Conservation (phyloP, 192 early-diverging fungal genomes). For the Rhizophlyctis rosea region DNA sequence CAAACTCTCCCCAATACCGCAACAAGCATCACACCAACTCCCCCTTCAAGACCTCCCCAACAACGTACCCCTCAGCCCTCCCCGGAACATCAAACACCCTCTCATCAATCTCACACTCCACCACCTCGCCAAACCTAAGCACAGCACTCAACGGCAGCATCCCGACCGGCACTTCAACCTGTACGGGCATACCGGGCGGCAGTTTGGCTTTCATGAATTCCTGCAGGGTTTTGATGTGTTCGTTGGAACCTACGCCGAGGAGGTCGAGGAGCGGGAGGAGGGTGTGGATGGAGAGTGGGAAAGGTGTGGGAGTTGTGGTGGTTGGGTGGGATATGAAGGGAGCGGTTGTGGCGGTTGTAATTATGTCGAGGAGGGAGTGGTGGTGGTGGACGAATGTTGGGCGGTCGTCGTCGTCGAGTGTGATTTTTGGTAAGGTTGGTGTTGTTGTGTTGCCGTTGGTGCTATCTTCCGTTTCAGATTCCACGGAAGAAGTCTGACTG, state of each 20-base stretch:
- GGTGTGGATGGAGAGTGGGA: slow-evolving; percentile 38
- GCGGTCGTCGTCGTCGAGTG: neutral
- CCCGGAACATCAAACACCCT: slow-evolving; percentile 40
- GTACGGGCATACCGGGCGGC: slow-evolving; percentile 48
- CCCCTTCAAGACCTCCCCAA: slow-evolving; percentile 40
- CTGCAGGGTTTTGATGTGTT: slow-evolving; percentile 38
- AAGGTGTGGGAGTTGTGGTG: no score
- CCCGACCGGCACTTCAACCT: slow-evolving; percentile 47
- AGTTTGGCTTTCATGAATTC: slow-evolving; percentile 41
- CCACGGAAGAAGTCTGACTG: no score
- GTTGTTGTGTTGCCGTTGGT: no score
- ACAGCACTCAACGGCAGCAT: slow-evolving; percentile 39
- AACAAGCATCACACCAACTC: no score
- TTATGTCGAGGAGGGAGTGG: no score
- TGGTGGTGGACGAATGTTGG: no score
- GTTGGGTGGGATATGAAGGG: no score
- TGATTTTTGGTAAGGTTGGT: no score
- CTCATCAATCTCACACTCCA: slow-evolving; percentile 20
- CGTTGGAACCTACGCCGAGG: slow-evolving; percentile 35
- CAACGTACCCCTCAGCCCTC: slow-evolving; percentile 37
- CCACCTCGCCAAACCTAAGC: slow-evolving; percentile 40
- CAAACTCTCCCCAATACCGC: no score
- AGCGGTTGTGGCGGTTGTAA: no score
- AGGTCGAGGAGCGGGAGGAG: slow-evolving; percentile 41
- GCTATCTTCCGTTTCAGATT: no score